Evolutionary conservation across 1,284 basidiomycete species (phyloP), one percentile per base, ranked within the genome.

Genomic region (Psilocybe mexicana): DNA sequence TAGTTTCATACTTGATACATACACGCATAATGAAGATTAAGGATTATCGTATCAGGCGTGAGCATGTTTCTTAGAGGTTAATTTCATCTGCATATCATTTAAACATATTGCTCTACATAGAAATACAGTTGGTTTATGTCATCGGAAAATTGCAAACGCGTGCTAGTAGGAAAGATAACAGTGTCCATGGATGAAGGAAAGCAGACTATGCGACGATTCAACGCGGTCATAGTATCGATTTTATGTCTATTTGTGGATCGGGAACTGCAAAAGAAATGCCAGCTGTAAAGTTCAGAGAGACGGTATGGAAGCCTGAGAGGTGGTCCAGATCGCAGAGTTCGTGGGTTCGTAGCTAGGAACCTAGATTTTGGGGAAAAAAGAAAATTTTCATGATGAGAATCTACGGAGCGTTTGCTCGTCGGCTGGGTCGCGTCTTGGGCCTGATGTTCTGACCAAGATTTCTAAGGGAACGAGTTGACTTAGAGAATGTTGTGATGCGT

Each of bases 391-490:
- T 33, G 72, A 68, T 35, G 69, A 67, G 62, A 87, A 83, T 28
- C 80, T 81, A 61, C 82, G 80, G 43, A 87, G 68, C 52, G 85
- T 71, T 61, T 82, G 79, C 61, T 85, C 82, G 63, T 87, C 85
- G 4, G 75, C 75, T 45, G 85, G 85, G 61, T 87, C 78, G 38
- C 85, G 79, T 61, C 79, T 73, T 30, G 79, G 78, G 38, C 74
- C 77, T 12, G 80, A 70, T 18, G 78, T 72, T 52, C 72, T 78
- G 67, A 84, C 78, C 11, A 87, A 80, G 56, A 83, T 78, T 66
- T 86, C 83, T 28, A 87, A 74, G 18, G 85, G 85, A 4, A 87
- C 85, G 2, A 87, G 75, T 47, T 78, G 74, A 51, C 71, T 75
- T 2, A 71, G 60, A 55, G 65, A 69, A 63, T 63, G 64, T 47